Evolutionary conservation across 1,284 basidiomycete species (phyloP).

Genomic region (Marasmius sp.): DNA sequence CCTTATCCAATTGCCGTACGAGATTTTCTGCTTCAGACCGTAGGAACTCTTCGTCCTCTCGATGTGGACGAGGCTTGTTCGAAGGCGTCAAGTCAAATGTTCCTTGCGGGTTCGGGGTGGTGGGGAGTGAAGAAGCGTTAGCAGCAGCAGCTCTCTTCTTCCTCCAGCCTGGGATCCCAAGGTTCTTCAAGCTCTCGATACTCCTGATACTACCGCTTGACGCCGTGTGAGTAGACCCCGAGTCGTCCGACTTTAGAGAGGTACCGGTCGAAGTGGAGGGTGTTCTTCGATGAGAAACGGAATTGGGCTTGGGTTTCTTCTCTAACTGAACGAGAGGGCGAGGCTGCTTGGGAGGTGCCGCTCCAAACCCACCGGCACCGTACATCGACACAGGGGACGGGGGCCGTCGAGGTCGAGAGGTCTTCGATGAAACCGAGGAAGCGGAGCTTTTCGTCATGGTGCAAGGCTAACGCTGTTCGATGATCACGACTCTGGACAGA

Average conservation of each 20-base stretch:
- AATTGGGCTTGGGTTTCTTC: background rate
- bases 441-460: background rate
- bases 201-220: background rate
- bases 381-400: conserved; percentile 13
- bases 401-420: background rate
- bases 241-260: background rate
- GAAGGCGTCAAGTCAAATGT: background rate
- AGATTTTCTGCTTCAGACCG: background rate
- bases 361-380: conserved; percentile 1
- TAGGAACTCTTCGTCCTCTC: background rate
- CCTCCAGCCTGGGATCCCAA: background rate
- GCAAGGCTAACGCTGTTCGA: background rate
- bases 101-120: background rate
- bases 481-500: background rate
- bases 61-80: background rate
- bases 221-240: background rate
- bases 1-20: background rate
- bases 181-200: background rate
- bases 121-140: background rate
- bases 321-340: conserved; percentile 3
- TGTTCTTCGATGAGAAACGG: background rate
- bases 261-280: background rate
- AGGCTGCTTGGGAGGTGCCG: conserved; percentile 4
- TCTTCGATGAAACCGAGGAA: background rate
- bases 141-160: background rate